Base-by-base conservation (phyloP, 2,329 filamentous ascomycete genomes). In the Helicocarpus griseus region DNA sequence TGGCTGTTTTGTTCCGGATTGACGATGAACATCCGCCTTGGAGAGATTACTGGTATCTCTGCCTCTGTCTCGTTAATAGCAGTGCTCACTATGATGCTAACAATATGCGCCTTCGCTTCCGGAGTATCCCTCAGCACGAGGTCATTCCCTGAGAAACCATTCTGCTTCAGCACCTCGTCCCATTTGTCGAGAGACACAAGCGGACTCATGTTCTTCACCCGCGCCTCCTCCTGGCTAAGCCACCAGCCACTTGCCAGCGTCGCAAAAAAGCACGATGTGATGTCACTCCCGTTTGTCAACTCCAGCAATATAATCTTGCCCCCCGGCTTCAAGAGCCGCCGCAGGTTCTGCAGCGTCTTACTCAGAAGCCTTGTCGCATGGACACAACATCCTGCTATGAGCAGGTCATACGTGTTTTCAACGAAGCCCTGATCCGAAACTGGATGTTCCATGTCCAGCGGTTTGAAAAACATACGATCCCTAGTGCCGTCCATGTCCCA, bases 221-320 rank as follows among this genome's bases (percentile, higher is more conserved):
- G 54, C 8, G 58, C 59, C 17, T 55, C 21, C 49, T 60, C 47
- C 7, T 38, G 46, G n/a, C 60, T 58, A 5, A 56, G 29, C 64
- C 63, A 68, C 66, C 63, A 69, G 0, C 65, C 66, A 11, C 26
- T 14, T n/a, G 63, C 58, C 0, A 69, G 51, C 4, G 54, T 49
- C 1, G 63, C 62, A 31, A 67, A 60, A 2, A 63, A 57, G 38
- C 63, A 28, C 1, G 38, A 35, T 1, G 52, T 22, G 7, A 57
- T 22, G 3, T 36, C n/a, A 13, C 2, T n/a, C 4, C 29, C 44
- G 5, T 48, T 21, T 7, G 41, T 50, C 26, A 45, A 38, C 52
- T 60, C 57, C 11, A 48, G 35, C 13, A 60, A 17, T 8, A 57
- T 26, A n/a, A 60, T 19, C 13, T 45, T 50, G 2, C 57, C 58